Percentiles rank a stretch among this genome's conserved stretches.
Evolutionary conservation across 148 eudicot species (phyloP).

Genomic region (Oxyria digyna): DNA sequence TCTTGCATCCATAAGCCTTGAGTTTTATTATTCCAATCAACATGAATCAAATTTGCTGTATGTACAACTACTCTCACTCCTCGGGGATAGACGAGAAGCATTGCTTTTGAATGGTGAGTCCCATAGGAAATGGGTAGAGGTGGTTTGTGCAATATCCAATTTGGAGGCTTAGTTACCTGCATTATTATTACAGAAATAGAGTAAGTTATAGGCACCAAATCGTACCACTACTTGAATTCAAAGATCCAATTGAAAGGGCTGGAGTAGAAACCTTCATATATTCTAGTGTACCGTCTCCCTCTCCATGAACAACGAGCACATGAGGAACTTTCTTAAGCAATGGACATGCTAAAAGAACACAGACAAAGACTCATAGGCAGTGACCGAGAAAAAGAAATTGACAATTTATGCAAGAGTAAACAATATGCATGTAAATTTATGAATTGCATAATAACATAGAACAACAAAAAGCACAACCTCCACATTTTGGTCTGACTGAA

Average conservation of each 20-base stretch:
- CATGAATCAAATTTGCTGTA: constrained; percentile 86
- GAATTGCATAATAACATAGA: neutral
- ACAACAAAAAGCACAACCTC: neutral
- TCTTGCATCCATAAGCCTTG: constrained; percentile 99
- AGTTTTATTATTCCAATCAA: constrained; percentile 96
- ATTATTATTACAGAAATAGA: neutral
- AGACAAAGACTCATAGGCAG: neutral
- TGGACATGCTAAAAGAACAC: constrained; percentile 59
- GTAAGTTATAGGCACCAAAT: neutral
- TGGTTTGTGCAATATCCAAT: constrained; percentile 91
- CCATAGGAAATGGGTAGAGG: constrained; percentile 91
- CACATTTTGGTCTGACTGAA: neutral
- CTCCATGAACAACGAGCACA: constrained; percentile 88
- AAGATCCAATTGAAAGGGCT: neutral
- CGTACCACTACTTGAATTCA: neutral
- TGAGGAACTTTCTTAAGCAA: constrained; percentile 66
- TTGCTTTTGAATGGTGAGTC: constrained; percentile 96
- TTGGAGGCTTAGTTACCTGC: constrained; percentile 60
- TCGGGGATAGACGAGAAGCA: constrained; percentile 82
- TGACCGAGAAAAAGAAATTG: neutral
- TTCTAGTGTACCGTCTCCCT: constrained; percentile 67
- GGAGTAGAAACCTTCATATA: constrained; percentile 73
- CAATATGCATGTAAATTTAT: neutral
- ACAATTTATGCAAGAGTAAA: neutral
- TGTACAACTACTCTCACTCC: constrained; percentile 90